Conservation (phyloP, 2,329 filamentous ascomycete species). For the Harringtonia lauricola region DNA sequence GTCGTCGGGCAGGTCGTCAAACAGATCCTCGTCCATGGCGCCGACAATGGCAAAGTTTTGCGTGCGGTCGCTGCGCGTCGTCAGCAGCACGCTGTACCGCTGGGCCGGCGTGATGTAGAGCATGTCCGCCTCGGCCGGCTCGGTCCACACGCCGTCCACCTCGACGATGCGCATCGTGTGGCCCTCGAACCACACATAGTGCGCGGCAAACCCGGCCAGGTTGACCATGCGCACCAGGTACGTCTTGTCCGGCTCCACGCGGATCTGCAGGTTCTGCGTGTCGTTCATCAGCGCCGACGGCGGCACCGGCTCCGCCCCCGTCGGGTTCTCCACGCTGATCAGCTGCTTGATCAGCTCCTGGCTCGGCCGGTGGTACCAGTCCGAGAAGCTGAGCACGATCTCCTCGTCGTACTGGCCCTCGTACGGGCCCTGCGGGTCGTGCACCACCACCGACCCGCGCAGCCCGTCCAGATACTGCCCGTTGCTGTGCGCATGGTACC, state of each 20-base stretch:
- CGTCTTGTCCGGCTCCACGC: constrained; percentile 54
- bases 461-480: constrained; percentile 60
- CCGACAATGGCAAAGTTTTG: constrained; percentile 57
- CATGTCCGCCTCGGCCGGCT: constrained; percentile 46
- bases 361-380: constrained; percentile 58
- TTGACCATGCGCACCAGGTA: constrained; percentile 65
- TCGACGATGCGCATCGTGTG: constrained; percentile 60
- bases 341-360: constrained; percentile 32
- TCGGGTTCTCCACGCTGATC: constrained; percentile 42
- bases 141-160: constrained; percentile 60
- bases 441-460: constrained; percentile 51
- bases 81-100: constrained; percentile 51
- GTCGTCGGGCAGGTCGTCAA: constrained; percentile 53
- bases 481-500: constrained; percentile 62
- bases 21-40: constrained; percentile 62
- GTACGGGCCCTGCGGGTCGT: constrained; percentile 50
- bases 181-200: constrained; percentile 56
- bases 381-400: constrained; percentile 53
- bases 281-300: constrained; percentile 63
- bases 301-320: constrained; percentile 54
- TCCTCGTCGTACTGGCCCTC: constrained; percentile 49
- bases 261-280: constrained; percentile 46
- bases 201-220: constrained; percentile 58
- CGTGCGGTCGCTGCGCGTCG: constrained; percentile 49
- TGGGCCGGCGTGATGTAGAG: constrained; percentile 60